A percentile compares a stretch with the other conserved stretches of the same genome.
phyloP scores from a whole-genome alignment of 2,329 filamentous ascomycete species.

The Fusarium abutilonis region DNA sequence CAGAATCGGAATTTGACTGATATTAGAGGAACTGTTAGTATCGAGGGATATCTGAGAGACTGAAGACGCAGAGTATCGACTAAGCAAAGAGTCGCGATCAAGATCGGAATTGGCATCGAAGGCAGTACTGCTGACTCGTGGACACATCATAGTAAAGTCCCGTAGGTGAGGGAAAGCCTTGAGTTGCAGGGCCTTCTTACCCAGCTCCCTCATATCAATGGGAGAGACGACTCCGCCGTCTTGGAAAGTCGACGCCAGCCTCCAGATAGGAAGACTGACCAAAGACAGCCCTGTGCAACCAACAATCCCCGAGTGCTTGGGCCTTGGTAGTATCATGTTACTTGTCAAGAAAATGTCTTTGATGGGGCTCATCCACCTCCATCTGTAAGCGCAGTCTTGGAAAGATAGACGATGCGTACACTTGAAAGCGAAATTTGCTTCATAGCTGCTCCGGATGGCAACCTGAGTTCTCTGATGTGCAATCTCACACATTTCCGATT shows the following conservation, averaged over 20 bases:
- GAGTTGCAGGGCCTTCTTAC: neutral
- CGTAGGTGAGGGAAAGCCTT: conserved; percentile 2
- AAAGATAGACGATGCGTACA: conserved; percentile 2
- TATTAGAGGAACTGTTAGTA: neutral
- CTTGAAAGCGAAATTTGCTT: neutral
- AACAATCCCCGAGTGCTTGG: neutral
- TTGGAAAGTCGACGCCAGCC: conserved; percentile 10
- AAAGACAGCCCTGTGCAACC: neutral
- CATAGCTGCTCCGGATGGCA: neutral
- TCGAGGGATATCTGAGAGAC: neutral
- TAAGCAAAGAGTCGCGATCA: neutral
- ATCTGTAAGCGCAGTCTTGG: neutral
- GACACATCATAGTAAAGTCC: conserved; percentile 28
- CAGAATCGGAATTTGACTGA: neutral
- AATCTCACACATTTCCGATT: neutral
- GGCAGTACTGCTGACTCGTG: neutral
- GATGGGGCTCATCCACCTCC: conserved; percentile 9
- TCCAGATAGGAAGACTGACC: conserved; percentile 10
- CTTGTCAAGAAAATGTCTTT: conserved; percentile 21
- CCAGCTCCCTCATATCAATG: neutral
- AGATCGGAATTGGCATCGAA: neutral
- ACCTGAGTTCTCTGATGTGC: neutral
- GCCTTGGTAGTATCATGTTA: conserved; percentile 13
- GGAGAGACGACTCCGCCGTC: neutral
- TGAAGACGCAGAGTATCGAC: neutral